Evolutionary conservation across 1,284 basidiomycete species (phyloP).

Genomic region (Fomitopsis pinicola): DNA sequence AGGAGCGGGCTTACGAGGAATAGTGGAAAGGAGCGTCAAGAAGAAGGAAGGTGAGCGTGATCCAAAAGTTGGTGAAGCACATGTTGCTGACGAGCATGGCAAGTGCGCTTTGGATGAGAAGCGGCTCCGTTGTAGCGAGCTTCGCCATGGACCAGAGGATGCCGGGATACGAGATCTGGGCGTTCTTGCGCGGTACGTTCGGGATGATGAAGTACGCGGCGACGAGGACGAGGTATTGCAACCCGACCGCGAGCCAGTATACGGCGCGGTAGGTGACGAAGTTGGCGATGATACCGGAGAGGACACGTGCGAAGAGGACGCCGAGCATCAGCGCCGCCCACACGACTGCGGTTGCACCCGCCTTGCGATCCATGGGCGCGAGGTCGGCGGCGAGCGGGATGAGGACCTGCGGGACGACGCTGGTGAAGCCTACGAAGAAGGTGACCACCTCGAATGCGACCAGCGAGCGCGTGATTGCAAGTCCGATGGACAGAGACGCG

Average conservation of each 20-base stretch:
- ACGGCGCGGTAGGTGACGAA: constrained; percentile 43
- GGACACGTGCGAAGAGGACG: constrained; percentile 43
- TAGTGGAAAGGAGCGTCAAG: constrained; percentile 44
- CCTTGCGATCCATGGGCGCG: constrained; percentile 42
- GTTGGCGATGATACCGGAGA: constrained; percentile 44
- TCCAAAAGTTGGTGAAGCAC: constrained; percentile 41
- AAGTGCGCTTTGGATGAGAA: constrained; percentile 43
- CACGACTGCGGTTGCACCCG: constrained; percentile 46
- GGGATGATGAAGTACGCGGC: constrained; percentile 42
- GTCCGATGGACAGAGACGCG: constrained; percentile 38
- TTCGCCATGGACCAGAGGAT: constrained; percentile 45
- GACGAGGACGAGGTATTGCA: constrained; percentile 32
- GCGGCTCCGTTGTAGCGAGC: constrained; percentile 45
- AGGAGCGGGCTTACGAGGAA: constrained; percentile 26
- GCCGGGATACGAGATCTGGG: constrained; percentile 36
- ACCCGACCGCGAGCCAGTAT: constrained; percentile 42
- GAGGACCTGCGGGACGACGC: constrained; percentile 39
- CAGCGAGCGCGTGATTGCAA: constrained; percentile 39
- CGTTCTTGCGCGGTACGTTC: constrained; percentile 46
- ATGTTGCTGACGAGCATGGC: constrained; percentile 37
- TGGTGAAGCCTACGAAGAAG: constrained; percentile 42
- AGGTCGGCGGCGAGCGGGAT: constrained; percentile 53
- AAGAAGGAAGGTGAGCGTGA: constrained; percentile 48
- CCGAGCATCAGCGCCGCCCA: constrained; percentile 47
- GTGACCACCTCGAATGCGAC: constrained; percentile 42